Evolutionary conservation across 345 rosid species (phyloP), one percentile per base, ranked within the genome.

Genomic region (Chamaenerion angustifolium): DNA sequence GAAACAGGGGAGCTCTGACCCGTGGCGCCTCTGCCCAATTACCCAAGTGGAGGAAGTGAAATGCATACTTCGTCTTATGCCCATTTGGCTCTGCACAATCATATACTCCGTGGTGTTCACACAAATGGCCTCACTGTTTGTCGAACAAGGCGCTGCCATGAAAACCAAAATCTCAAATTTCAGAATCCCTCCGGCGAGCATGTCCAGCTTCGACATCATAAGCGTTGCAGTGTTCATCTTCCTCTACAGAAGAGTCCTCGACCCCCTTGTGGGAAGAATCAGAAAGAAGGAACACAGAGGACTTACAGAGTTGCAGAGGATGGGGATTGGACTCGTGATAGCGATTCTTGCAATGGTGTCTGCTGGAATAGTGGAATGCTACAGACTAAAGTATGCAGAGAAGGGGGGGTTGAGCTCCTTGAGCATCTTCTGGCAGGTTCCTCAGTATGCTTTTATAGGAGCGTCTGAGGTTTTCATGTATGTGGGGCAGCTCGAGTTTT

Each of bases 401-500:
- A 75, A 57, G 52, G 76, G 78, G 57, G 93, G 82, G 37, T 83
- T 97, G n/a, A 93, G 99, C 87, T 71, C 94, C 54, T 55, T 93
- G 55, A 93, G 92, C 81, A 88, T 93, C 70, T 79, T 93, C 71
- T 93, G 99, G 99, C 95, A 92, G 74, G 81, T 83, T 52, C 99
- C 99, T 0, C 99, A 88, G 52, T 93, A 81, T 46, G 84, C 81
- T 2, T 68, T 93, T 5, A 85, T 88, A 1, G 99, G 99, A 48
- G 99, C 97, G 40, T 93, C 99, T 15, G 99, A 93, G 69, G 99
- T 93, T 46, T 93, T 93, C 78, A 92, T 92, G 98, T 92, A 87
- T 42, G 98, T 92, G 0, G 89, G 94, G 13, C 96, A 93, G 64
- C 76, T 93, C 12, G 99, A 93, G 63, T 93, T 93, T 79, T 93